phyloP scores from a whole-genome alignment of 2,329 filamentous ascomycete genomes.

The Fulvia fulva region DNA sequence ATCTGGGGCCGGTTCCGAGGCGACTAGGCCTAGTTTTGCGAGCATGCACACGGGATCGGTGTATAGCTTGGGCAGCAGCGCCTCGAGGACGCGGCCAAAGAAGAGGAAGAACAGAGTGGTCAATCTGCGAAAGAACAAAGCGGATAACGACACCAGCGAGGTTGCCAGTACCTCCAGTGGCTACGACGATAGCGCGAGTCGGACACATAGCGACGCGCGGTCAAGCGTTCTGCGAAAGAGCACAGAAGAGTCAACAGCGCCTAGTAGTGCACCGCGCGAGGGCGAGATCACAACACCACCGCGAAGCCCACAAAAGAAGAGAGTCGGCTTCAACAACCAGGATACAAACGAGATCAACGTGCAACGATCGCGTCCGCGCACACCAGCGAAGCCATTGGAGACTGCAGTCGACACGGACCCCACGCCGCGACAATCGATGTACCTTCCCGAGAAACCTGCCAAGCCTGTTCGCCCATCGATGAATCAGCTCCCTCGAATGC shows the following conservation, averaged over 20 bases:
- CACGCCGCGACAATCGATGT: conserved; percentile 32
- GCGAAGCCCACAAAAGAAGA: conserved; percentile 39
- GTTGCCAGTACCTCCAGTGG: conserved; percentile 38
- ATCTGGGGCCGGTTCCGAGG: conserved; percentile 61
- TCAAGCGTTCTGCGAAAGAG: conserved; percentile 51
- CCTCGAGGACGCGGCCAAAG: conserved; percentile 59
- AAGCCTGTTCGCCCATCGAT: conserved; percentile 3
- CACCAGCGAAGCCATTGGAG: conserved; percentile 10
- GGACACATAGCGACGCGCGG: conserved; percentile 26
- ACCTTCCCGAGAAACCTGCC: conserved; percentile 18
- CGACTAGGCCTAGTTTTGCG: conserved; percentile 65
- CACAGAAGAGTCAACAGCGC: conserved; percentile 49
- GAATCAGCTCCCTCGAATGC: conserved; percentile 16
- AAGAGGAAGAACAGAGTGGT: conserved; percentile 84
- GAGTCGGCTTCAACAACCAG: conserved; percentile 29
- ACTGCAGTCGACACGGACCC: conserved; percentile 35
- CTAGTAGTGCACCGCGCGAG: conserved; percentile 26
- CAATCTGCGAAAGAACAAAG: conserved; percentile 64
- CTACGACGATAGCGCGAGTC: conserved; percentile 36
- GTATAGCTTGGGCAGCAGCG: conserved; percentile 56
- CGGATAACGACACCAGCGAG: conserved; percentile 43
- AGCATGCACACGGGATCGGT: conserved; percentile 52
- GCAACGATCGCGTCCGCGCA: conserved; percentile 15
- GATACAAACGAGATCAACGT: neutral
- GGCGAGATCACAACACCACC: conserved; percentile 46